Percentiles rank a stretch among this genome's conserved stretches.
Evolutionary conservation across 1,139 yeast genomes (phyloP).

Genomic region (Sugiyamaella japonica): DNA sequence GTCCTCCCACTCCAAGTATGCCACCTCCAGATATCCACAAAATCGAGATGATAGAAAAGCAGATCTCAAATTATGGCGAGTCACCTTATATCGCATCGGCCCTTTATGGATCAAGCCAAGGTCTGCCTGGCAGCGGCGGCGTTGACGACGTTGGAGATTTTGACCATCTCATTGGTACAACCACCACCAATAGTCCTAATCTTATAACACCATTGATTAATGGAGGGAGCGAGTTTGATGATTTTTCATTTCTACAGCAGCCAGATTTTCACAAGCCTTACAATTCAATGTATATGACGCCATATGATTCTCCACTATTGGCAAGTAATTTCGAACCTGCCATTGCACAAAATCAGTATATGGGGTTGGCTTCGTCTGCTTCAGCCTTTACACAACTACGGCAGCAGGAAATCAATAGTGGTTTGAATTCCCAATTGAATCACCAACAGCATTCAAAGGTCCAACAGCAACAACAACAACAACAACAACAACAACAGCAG

Average conservation of each 20-base stretch:
- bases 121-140: background rate
- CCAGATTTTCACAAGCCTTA: conserved; percentile 2
- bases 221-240: conserved; percentile 7
- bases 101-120: conserved; percentile 12
- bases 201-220: conserved; percentile 4
- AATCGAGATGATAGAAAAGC: conserved; percentile 20
- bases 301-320: conserved; percentile 10
- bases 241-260: conserved; percentile 11
- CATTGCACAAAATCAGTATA: background rate
- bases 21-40: conserved; percentile 21
- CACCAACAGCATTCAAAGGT: conserved; percentile 3
- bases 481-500: conserved; percentile 9
- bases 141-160: background rate
- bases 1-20: conserved; percentile 23
- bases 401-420: background rate
- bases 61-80: conserved; percentile 17
- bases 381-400: too few relatives aligned
- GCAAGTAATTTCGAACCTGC: background rate
- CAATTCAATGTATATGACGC: conserved; percentile 9
- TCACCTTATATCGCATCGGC: conserved; percentile 23
- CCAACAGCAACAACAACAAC: conserved; percentile 1
- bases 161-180: background rate
- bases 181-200: background rate
- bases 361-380: background rate
- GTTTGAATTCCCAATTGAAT: background rate